Conservation (phyloP, 2,329 filamentous ascomycete genomes). For the Penicillium polonicum region DNA sequence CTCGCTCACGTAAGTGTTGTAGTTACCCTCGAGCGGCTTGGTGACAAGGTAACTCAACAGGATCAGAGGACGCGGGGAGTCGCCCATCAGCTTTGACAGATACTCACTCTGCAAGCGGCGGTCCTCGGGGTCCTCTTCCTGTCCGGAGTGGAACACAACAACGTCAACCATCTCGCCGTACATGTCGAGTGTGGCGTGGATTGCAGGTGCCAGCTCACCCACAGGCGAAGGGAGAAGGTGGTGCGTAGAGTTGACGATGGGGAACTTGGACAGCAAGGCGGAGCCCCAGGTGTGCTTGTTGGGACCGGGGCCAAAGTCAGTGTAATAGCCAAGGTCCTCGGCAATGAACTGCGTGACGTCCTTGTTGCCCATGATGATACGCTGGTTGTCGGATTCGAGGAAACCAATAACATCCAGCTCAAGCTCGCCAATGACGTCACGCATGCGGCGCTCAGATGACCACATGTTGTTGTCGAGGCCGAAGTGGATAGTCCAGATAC, state of each 20-base stretch:
- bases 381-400: conserved; percentile 87
- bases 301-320: conserved; percentile 92
- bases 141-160: conserved; percentile 97
- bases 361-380: conserved; percentile 99
- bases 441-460: conserved; percentile 92
- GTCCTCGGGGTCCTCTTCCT: conserved; percentile 94
- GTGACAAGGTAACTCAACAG: conserved; percentile 91
- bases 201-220: conserved; percentile 91
- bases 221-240: conserved; percentile 91
- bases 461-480: conserved; percentile 98
- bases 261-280: conserved; percentile 92
- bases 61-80: conserved; percentile 74
- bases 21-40: conserved; percentile 86
- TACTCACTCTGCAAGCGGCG: conserved; percentile 83
- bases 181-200: conserved; percentile 91
- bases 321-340: conserved; percentile 97
- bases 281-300: conserved; percentile 99
- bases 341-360: conserved; percentile 93
- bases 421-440: conserved; percentile 85
- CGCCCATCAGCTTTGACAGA: conserved; percentile 82
- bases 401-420: conserved; percentile 97
- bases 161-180: conserved; percentile 89
- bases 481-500: conserved; percentile 99
- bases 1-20: conserved; percentile 86
- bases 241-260: conserved; percentile 94